Evolutionary conservation across 1,139 yeast genomes (phyloP), one percentile per base, ranked within the genome.

Genomic region (Geotrichum bryndzae): DNA sequence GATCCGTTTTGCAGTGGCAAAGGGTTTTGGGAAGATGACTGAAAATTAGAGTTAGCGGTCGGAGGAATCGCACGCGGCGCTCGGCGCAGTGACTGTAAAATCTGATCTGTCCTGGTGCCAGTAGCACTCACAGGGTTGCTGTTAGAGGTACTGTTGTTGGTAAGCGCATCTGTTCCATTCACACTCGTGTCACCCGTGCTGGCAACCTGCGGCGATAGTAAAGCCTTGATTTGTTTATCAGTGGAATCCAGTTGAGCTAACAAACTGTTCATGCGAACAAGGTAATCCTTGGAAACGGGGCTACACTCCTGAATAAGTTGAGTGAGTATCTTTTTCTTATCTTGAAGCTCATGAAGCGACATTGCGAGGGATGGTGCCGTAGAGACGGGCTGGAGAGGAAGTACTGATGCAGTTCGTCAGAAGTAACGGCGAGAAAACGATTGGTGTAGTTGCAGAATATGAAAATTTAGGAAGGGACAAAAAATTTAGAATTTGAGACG

Each of bases 271-370:
- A 57, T 57, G n/a, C 48, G 56, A n/a, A 25, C 35, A 18, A 53
- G 38, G 45, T 57, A 57, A 31, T 53, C 60, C 3, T 11, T 11
- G 11, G 51, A 25, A 1, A 25, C 31, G 7, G 60, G 60, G 23
- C 53, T 56, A 27, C 60, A 57, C 10, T 46, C 11, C 23, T 53
- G 54, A n/a, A 57, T 57, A 7, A 35, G 48, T 13, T 46, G 33
- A 1, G 53, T 57, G 23, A 57, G 56, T 15, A n/a, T 46, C 13
- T 54, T 56, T 53, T 33, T 53, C 35, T 46, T 45, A 33, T 46
- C 45, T n/a, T 57, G 54, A 31, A 53, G 60, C 23, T 7, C 25
- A 10, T 33, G 13, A 11, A 53, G 50, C 25, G 60, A 57, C 60
- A 57, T 56, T 35, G 51, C 15, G n/a, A 41, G 15, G n/a, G 46